phyloP scores from a whole-genome alignment of 441 rosid species.

The Breynia disticha region DNA sequence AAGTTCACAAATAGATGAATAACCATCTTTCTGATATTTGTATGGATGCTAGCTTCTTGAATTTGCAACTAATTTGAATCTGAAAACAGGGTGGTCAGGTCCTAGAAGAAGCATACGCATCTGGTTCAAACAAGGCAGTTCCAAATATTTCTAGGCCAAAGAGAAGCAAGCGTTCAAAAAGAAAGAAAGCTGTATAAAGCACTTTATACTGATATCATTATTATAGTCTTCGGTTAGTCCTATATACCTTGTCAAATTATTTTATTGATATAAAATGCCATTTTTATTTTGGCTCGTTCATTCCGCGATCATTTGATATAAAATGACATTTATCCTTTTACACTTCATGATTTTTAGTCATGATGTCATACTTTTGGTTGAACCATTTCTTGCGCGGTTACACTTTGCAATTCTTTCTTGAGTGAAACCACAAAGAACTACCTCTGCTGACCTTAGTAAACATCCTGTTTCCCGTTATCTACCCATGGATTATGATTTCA shows the following conservation, averaged over 20 bases:
- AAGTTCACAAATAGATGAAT: not conserved
- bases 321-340: conserved; percentile 8
- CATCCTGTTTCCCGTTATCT: not conserved
- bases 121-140: conserved; percentile 43
- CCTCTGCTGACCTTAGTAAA: not conserved
- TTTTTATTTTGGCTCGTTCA: conserved; percentile 30
- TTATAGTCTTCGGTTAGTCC: conserved; percentile 34
- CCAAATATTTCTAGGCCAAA: conserved; percentile 54
- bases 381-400: not conserved
- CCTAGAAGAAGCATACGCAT: conserved; percentile 59
- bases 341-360: not conserved
- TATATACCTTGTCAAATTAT: conserved; percentile 27
- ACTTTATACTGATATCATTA: conserved; percentile 13
- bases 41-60: not conserved
- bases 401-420: not conserved
- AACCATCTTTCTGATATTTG: not conserved
- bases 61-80: conserved; percentile 10
- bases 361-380: not conserved
- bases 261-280: conserved; percentile 26
- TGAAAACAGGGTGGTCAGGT: conserved; percentile 47
- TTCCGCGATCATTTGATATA: conserved; percentile 17
- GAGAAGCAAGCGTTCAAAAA: conserved; percentile 84
- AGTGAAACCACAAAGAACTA: not conserved
- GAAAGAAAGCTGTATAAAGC: conserved; percentile 62
- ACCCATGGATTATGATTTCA: not conserved